Percentiles rank a stretch among this genome's conserved stretches.
Conservation (phyloP, 2,329 filamentous ascomycete genomes). For the Sclerotinia spermophila region DNA sequence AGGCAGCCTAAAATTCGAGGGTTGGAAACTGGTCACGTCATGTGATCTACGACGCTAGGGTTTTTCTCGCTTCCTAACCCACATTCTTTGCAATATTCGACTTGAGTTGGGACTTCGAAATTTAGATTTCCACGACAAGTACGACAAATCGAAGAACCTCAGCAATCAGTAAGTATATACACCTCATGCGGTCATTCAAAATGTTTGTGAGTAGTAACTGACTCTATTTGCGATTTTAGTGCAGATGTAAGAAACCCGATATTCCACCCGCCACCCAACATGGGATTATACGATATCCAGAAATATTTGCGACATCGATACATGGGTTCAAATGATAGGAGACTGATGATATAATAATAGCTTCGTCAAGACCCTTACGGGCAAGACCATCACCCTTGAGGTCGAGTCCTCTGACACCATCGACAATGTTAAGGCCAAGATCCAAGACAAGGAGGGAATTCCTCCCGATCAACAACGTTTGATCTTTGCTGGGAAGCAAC, state of each 20-base stretch:
- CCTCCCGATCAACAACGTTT: constrained; percentile 97
- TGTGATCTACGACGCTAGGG: constrained; percentile 6
- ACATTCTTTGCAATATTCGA: constrained; percentile 12
- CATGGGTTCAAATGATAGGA: constrained; percentile 2
- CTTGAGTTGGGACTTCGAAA: constrained; percentile 16
- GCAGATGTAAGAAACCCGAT: constrained; percentile 72
- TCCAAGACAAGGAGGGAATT: constrained; percentile 99
- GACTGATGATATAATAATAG: constrained; percentile 45
- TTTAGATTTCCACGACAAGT: constrained; percentile 24
- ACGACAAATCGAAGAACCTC: constrained; percentile 31
- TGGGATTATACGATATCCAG: constrained; percentile 7
- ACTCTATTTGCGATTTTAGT: constrained; percentile 52
- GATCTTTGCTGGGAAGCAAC: constrained; percentile 99
- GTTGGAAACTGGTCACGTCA: neutral
- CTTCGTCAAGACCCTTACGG: constrained; percentile 99
- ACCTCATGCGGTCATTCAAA: neutral
- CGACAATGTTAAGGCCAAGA: constrained; percentile 99
- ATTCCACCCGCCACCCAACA: constrained; percentile 28
- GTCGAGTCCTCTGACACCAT: constrained; percentile 98
- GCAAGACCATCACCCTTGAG: constrained; percentile 99
- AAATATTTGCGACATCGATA: neutral
- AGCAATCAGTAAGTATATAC: constrained; percentile 53
- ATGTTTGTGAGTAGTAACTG: constrained; percentile 19
- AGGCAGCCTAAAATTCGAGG: constrained; percentile 7
- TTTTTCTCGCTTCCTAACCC: constrained; percentile 3